Evolutionary conservation across 2,329 filamentous ascomycete species (phyloP), one percentile per base, ranked within the genome.

Genomic region (Monosporascus sp.): DNA sequence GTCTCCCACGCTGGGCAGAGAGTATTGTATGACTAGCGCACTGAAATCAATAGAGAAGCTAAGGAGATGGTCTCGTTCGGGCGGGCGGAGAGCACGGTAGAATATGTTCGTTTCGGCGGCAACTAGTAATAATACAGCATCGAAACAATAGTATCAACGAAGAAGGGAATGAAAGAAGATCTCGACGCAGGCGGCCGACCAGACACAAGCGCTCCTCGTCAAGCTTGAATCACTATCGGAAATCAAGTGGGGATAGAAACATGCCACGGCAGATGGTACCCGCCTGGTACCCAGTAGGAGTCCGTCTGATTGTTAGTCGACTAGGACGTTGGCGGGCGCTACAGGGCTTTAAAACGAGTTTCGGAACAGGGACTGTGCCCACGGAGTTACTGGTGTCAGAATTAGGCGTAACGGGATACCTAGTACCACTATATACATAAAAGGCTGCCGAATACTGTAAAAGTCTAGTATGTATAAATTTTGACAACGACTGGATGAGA

Each of bases 41-140:
- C 64, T 60, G 34, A 60, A 56, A 52, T 70, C 69, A 51, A 65
- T 55, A 6, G 59, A 48, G 5, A 58, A 59, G 51, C 58, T 57
- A 37, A 63, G 61, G 3, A 56, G 24, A 27, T 19, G 43, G 43
- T 26, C 24, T 24, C 20, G 43, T 16, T 24, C 24, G 43, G 43
- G 16, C 16, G 24, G 5, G 9, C 5, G 20, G 20, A 8, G 14
- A 5, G 19, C 11, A 43, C 17, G 9, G 22, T 19, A 20, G 17
- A 43, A 14, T 46, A 46, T 31, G 43, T 31, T 27, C 31, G 43
- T 31, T 46, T 46, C 43, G 43, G 5, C 43, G 24, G 24, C 11
- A 31, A 11, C 41, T 44, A 31, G 24, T 8, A 20, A 19, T 19
- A 34, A 34, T 9, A 14, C 31, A 34, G 11, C 11, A 34, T 11